Base-by-base conservation (phyloP, 768 basidiomycete genomes). In the Cystofilobasidium bisporidii region DNA sequence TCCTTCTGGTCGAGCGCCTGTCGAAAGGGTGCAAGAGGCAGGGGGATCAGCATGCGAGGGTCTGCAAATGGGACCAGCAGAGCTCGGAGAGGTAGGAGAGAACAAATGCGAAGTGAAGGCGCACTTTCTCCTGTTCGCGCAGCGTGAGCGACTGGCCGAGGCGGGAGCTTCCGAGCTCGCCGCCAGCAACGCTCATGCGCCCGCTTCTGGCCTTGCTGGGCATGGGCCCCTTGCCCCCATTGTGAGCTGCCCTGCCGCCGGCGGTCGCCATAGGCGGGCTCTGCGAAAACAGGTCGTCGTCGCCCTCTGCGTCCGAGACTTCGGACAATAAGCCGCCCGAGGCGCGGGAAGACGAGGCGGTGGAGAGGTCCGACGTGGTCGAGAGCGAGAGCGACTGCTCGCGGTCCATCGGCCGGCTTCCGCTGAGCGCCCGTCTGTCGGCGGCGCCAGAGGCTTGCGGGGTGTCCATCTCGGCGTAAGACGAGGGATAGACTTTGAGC, bases 1-100 rank as follows among this genome's bases (percentile, higher is more conserved):
- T 94, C 92, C 73, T 92, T 84, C 70, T 85, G 86, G 78, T 98
- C 91, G 74, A 96, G 90, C 76, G 93, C 89, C 93, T 98, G 32
- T 4, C 2, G 17, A 12, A 17, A 17, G 28, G 36, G 41, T 55
- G 10, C 20, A 20, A 38, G 11, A n/a, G 32, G 38, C 15, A 50
- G 20, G 48, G 36, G 45, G 15, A 58, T 18, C 22, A 14, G 43
- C 20, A 15, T 8, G n/a, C 5, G 43, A 43, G 17, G 11, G 24
- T 61, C 6, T 3, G 9, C 56, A 14, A 36, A 12, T 5, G 5
- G 36, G 36, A 36, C 36, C 36, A 36, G 36, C 6, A 36, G 36
- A 36, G 36, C 36, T 12, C 6, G 36, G 36, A 5, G 36, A 12
- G 61, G 22, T 56, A 2, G 0, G 3, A 43, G n/a, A 15, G 38